Base-by-base conservation (phyloP, 495 filamentous ascomycete species). In the Aspergillus indologenus region DNA sequence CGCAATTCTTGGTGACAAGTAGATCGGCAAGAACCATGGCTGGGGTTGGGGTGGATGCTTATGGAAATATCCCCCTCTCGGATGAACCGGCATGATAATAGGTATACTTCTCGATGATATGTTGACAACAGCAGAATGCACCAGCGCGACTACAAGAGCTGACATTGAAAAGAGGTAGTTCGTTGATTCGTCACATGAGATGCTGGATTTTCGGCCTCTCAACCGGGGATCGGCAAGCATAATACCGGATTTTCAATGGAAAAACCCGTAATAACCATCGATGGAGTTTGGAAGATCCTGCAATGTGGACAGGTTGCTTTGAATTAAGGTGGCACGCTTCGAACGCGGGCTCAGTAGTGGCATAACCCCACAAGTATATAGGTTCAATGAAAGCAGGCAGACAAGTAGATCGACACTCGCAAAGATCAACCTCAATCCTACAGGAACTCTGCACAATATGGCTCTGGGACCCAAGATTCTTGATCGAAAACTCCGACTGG, bases 401-500 rank as follows among this genome's bases (percentile, higher is more conserved):
- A 15, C 34, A 40, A 4, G 26, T 3, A 29, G 26, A 3, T 4
- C 9, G 26, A 9, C 26, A 9, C 3, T 29, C 9, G 26, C 26
- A 29, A 29, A 29, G 4, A 4, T 29, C 26, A 9, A 9, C 9
- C 26, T 29, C 4, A 3, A 29, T 40, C 23, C 18, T 5, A n/a
- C 18, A 22, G 5, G 9, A 40, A 1, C 21, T 26, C 31, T 18
- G 19, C n/a, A 22, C 54, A 48, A 56, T 17, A 59, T 59, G 57
- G 18, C 22, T 17, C 3, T 15, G 14, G 57, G 57, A 24, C 42
- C 34, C 12, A 20, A 59, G 17, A 48, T 59, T 42, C 50, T 59
- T 29, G 21, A 15, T 40, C 44, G 29, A 1, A 59, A 53, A 29
- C 44, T 54, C 24, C 43, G 48, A 22, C 18, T 29, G 24, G 20